Conservation (phyloP, 192 early-diverging fungal species). For the Coemansia sp. region DNA sequence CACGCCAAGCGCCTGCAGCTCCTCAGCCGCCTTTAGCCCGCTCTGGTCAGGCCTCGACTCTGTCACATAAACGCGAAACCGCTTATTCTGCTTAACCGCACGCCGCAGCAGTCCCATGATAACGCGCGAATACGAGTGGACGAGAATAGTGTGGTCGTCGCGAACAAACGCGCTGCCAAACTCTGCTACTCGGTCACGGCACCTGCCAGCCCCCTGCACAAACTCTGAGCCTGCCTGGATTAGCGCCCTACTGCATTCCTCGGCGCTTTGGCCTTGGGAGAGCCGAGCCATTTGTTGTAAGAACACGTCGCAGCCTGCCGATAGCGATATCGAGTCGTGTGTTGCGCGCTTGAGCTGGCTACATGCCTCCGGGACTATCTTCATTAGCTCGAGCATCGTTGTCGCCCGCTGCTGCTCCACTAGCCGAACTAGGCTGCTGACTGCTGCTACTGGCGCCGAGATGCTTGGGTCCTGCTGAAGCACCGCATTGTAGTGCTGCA, state of each 20-base stretch:
- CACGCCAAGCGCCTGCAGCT: constrained; percentile 72
- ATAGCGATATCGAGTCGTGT: constrained; percentile 74
- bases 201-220: constrained; percentile 68
- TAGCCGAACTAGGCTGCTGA: constrained; percentile 67
- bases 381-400: constrained; percentile 87
- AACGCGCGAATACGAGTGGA: constrained; percentile 95
- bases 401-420: constrained; percentile 71
- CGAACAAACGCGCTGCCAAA: constrained; percentile 77
- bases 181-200: constrained; percentile 75
- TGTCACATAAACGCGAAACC: constrained; percentile 92
- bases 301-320: constrained; percentile 87
- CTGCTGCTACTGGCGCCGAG: constrained; percentile 73
- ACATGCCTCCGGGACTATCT: constrained; percentile 66
- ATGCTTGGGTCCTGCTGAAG: constrained; percentile 55
- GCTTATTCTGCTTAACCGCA: constrained; percentile 69
- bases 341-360: constrained; percentile 65
- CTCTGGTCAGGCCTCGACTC: constrained; percentile 74
- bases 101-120: constrained; percentile 80
- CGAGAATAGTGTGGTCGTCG: constrained; percentile 79
- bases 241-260: constrained; percentile 66
- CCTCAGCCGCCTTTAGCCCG: constrained; percentile 61
- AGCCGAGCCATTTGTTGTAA: constrained; percentile 51
- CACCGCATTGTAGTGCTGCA: constrained; percentile 35
- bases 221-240: constrained; percentile 70
- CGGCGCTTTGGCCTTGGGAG: constrained; percentile 59